Conservation (phyloP, 345 rosid genomes). For the Eucalyptus polybractea region DNA sequence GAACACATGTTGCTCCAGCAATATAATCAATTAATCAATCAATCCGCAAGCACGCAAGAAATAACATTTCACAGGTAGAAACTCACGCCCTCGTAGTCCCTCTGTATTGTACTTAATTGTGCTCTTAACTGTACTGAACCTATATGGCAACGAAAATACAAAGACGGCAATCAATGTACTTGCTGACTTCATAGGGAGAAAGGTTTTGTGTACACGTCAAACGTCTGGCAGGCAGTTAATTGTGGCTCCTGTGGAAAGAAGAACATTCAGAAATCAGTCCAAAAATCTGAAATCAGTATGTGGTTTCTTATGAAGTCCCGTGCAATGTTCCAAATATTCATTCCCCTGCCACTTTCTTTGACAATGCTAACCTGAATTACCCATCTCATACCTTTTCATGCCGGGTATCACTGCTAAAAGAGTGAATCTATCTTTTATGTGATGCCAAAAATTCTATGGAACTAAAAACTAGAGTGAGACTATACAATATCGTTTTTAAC, state of each 20-base stretch:
- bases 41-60: not conserved
- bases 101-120: not conserved
- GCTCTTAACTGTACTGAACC: not conserved
- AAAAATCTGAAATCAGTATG: not conserved
- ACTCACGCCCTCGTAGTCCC: not conserved
- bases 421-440: not conserved
- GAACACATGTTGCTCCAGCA: not conserved
- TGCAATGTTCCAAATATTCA: not conserved
- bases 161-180: not conserved
- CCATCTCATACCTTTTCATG: not conserved
- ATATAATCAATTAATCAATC: not conserved
- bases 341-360: not conserved
- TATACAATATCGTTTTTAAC: not conserved
- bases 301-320: not conserved
- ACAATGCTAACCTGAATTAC: not conserved
- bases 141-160: not conserved
- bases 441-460: not conserved
- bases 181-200: slow-evolving; percentile 39
- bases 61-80: not conserved
- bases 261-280: not conserved
- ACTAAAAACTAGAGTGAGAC: not conserved
- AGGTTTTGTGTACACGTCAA: slow-evolving; percentile 64
- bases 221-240: slow-evolving; percentile 56
- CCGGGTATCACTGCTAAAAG: not conserved
- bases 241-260: slow-evolving; percentile 62